Evolutionary conservation across 2,329 filamentous ascomycete genomes (phyloP).

Genomic region (Alternaria burnsii): DNA sequence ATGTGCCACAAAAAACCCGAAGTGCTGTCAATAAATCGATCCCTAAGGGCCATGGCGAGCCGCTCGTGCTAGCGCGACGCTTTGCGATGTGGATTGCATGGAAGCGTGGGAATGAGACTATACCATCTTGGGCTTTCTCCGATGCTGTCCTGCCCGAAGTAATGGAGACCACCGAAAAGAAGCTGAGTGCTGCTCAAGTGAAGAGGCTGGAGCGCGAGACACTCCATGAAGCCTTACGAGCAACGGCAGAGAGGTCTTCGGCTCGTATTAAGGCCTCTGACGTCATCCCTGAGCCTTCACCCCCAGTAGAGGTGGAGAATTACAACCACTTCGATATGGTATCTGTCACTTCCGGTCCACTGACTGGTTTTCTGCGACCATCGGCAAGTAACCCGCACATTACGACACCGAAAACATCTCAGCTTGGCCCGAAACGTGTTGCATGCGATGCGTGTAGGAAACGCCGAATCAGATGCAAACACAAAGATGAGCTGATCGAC

Average conservation of each 20-base stretch:
- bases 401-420: slow-evolving; percentile 64
- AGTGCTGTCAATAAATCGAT: slow-evolving; percentile 70
- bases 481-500: slow-evolving; percentile 64
- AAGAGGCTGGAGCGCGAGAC: slow-evolving; percentile 65
- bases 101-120: slow-evolving; percentile 71
- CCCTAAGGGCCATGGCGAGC: slow-evolving; percentile 68
- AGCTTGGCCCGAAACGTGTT: slow-evolving; percentile 67
- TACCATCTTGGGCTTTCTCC: slow-evolving; percentile 69
- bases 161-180: slow-evolving; percentile 56
- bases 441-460: slow-evolving; percentile 71
- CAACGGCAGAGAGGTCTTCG: slow-evolving; percentile 51
- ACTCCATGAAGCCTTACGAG: slow-evolving; percentile 54
- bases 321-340: slow-evolving; percentile 21
- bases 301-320: slow-evolving; percentile 22
- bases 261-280: slow-evolving; percentile 51
- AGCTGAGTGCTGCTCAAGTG: slow-evolving; percentile 63
- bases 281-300: slow-evolving; percentile 23
- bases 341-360: slow-evolving; percentile 29
- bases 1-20: slow-evolving; percentile 66
- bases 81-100: slow-evolving; percentile 73
- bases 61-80: slow-evolving; percentile 65
- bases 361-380: slow-evolving; percentile 49
- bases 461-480: slow-evolving; percentile 69
- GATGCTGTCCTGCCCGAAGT: slow-evolving; percentile 61
- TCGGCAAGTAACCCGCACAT: slow-evolving; percentile 50